phyloP scores from a whole-genome alignment of 192 early-diverging fungal genomes.

The Pilaira anomala region DNA sequence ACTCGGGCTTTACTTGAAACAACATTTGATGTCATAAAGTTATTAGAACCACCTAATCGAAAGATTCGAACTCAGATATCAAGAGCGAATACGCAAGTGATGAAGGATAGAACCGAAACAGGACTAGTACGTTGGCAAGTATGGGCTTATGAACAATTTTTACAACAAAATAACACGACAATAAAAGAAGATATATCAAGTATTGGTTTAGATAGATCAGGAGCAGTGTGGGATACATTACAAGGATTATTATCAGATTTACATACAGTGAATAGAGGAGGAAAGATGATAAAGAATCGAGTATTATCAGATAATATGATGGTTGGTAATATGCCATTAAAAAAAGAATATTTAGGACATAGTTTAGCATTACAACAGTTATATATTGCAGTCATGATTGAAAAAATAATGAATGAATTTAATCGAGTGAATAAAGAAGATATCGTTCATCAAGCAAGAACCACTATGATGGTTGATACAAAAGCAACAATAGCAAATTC shows the following conservation, averaged over 20 bases:
- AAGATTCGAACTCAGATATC: conserved; percentile 32
- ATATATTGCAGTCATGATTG: conserved; percentile 25
- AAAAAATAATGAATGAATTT: conserved; percentile 23
- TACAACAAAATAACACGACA: background rate
- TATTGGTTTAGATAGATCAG: background rate
- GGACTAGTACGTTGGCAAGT: conserved; percentile 35
- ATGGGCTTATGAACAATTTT: conserved; percentile 28
- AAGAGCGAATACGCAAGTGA: conserved; percentile 9
- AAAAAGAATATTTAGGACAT: conserved; percentile 24
- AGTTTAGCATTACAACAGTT: conserved; percentile 13
- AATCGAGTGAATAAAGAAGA: background rate
- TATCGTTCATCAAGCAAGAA: background rate
- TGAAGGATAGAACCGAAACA: conserved; percentile 30
- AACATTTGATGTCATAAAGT: conserved; percentile 8
- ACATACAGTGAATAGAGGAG: conserved; percentile 21
- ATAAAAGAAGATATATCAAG: background rate
- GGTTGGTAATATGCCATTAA: conserved; percentile 34
- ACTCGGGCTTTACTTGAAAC: conserved; percentile 28
- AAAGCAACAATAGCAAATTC: background rate
- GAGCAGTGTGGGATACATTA: conserved; percentile 27
- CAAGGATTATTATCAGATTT: conserved; percentile 33
- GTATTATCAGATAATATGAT: conserved; percentile 32
- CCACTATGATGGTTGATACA: background rate
- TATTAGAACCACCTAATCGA: conserved; percentile 2
- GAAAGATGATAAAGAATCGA: conserved; percentile 2